A percentile compares a stretch with the other conserved stretches of the same genome.
Conservation (phyloP, 2,329 filamentous ascomycete species). For the Phaeophleospora eucalypticola region DNA sequence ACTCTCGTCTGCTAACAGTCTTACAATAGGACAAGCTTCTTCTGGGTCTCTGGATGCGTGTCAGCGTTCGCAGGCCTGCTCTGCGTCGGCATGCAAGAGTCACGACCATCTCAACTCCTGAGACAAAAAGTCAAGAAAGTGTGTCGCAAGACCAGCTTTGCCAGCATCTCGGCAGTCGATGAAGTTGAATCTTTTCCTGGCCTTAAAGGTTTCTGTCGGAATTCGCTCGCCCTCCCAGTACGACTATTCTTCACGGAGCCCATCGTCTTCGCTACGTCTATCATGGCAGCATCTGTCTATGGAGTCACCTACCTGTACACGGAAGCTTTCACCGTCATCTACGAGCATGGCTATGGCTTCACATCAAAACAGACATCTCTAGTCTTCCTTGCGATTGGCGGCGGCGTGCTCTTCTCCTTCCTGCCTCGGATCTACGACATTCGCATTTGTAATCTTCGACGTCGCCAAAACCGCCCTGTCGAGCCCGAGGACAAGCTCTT, state of each 20-base stretch:
- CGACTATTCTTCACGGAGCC: slow-evolving; percentile 46
- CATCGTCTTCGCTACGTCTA: slow-evolving; percentile 42
- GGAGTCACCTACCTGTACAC: slow-evolving; percentile 48
- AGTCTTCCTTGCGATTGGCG: slow-evolving; percentile 58
- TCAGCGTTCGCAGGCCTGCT: neutral
- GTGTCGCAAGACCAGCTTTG: slow-evolving; percentile 25
- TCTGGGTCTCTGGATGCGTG: neutral
- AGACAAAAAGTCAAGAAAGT: slow-evolving; percentile 33
- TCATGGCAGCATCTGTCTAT: slow-evolving; percentile 43
- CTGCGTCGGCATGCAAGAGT: slow-evolving; percentile 4
- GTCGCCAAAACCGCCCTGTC: slow-evolving; percentile 21
- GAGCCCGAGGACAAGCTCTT: slow-evolving; percentile 47
- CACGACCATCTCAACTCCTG: slow-evolving; percentile 39
- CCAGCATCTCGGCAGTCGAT: slow-evolving; percentile 27
- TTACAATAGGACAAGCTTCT: slow-evolving; percentile 3
- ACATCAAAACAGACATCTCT: slow-evolving; percentile 43
- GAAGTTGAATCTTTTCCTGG: slow-evolving; percentile 39
- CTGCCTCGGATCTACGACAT: slow-evolving; percentile 43
- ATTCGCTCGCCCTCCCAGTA: slow-evolving; percentile 41
- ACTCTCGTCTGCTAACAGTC: neutral
- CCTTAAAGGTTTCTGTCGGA: slow-evolving; percentile 35
- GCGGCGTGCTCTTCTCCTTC: slow-evolving; percentile 45
- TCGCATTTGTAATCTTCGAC: slow-evolving; percentile 29
- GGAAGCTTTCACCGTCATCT: slow-evolving; percentile 41
- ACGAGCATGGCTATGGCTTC: slow-evolving; percentile 33